Conservation (phyloP, 768 basidiomycete species). For the Trichaptum fuscoviolaceum region DNA sequence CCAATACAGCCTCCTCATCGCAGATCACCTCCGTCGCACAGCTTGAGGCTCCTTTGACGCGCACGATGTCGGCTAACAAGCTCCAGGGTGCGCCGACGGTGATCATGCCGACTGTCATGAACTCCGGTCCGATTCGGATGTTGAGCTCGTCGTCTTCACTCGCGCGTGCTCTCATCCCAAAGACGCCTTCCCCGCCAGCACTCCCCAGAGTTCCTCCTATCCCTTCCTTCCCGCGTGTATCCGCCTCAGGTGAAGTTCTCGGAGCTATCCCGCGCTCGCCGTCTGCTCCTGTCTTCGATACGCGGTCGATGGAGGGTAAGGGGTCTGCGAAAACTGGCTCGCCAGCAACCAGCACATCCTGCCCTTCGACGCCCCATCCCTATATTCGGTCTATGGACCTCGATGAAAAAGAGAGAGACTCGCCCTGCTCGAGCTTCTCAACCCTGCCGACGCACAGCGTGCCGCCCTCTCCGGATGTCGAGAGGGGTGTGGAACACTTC, state of each 20-base stretch:
- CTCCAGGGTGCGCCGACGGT: neutral
- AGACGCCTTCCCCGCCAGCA: neutral
- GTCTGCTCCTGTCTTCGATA: neutral
- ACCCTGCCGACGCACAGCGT: neutral
- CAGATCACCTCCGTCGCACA: neutral
- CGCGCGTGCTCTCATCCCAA: neutral
- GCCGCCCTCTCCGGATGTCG: neutral
- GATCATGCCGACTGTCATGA: neutral
- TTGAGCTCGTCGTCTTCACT: neutral
- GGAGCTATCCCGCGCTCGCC: neutral
- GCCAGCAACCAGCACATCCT: neutral
- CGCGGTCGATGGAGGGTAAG: too few relatives aligned
- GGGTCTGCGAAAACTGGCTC: too few relatives aligned
- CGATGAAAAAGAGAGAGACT: neutral
- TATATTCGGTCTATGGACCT: neutral
- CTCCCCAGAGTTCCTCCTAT: neutral
- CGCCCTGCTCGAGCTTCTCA: neutral
- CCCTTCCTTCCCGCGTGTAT: neutral
- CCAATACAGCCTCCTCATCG: neutral
- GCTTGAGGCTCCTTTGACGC: conserved; percentile 2
- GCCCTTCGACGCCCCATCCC: neutral
- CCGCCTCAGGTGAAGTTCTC: neutral
- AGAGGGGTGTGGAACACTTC: neutral
- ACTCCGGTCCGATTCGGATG: neutral
- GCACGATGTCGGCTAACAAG: neutral